Base-by-base conservation (phyloP, 139 green algal genomes). In the Chlorella sp. region DNA sequence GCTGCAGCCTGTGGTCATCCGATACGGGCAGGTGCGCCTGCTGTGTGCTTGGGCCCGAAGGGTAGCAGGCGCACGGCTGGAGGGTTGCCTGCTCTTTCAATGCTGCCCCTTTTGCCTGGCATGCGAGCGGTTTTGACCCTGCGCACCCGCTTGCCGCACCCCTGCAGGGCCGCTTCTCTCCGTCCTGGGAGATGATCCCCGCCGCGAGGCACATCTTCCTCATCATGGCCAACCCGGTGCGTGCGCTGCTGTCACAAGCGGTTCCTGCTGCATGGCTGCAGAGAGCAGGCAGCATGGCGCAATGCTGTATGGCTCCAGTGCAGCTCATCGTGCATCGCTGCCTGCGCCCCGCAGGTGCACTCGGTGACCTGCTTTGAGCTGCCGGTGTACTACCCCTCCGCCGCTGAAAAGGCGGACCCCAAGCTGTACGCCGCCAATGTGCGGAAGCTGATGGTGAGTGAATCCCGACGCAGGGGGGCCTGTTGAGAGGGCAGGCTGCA, bases 1-100 rank as follows among this genome's bases (percentile, higher is more conserved):
- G 6, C 90, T 99, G n/a, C 93, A 96, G 87, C 93, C 94, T 30
- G 87, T 95, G 28, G 85, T 98, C n/a, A 81, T 98, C 17, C 88
- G 89, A 41, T 98, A 98, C 78, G 75, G 81, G 1, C 85, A 79
- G 86, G 88, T 90, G 72, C 0, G 78, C n/a, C n/a, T n/a, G n/a
- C n/a, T n/a, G n/a, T n/a, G n/a, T n/a, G n/a, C n/a, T 21, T 51
- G 44, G 44, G 44, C 44, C 44, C 44, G 9, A 51, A 9, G 44
- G 44, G n/a, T n/a, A n/a, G n/a, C n/a, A n/a, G n/a, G n/a, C n/a
- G n/a, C n/a, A n/a, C n/a, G n/a, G n/a, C n/a, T n/a, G n/a, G n/a
- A n/a, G n/a, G n/a, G n/a, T n/a, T n/a, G n/a, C n/a, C n/a, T n/a
- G n/a, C n/a, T n/a, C n/a, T n/a, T n/a, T n/a, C n/a, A n/a, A n/a